These are phyloP conservation scores for Betula pendula DNA, from an alignment of 306 rosid species.

Conservation along the genomic window DNA sequence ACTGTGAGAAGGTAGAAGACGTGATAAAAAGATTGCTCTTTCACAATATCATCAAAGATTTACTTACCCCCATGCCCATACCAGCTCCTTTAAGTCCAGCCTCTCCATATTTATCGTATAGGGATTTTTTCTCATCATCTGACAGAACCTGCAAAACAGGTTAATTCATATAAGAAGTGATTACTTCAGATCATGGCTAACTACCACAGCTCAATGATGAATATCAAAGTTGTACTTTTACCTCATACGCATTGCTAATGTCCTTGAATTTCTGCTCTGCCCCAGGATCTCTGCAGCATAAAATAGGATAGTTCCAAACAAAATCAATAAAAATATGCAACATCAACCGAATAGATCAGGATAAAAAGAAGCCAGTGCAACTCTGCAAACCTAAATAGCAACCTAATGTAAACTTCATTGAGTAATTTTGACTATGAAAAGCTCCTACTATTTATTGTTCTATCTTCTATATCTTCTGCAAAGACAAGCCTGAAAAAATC, in stretches of 20 bases:
- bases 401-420: background rate
- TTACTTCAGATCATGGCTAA: constrained; percentile 10
- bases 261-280: constrained; percentile 94
- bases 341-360: background rate
- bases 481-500: background rate
- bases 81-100: constrained; percentile 95
- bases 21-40: constrained; percentile 2
- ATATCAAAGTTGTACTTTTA: constrained; percentile 29
- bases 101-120: constrained; percentile 93
- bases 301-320: constrained; percentile 16
- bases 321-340: constrained; percentile 16
- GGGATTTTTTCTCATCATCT: constrained; percentile 85
- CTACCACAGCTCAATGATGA: constrained; percentile 21
- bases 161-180: constrained; percentile 20
- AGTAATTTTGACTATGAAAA: background rate
- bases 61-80: constrained; percentile 84
- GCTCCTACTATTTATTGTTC: background rate
- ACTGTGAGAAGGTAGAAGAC: constrained; percentile 12
- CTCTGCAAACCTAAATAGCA: constrained; percentile 2
- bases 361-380: constrained; percentile 1
- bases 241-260: constrained; percentile 96
- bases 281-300: constrained; percentile 70
- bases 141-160: constrained; percentile 77
- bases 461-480: background rate
- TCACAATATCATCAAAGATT: constrained; percentile 13